Evolutionary conservation across 805 yeast species (phyloP).

Genomic region (Suhomyces sp.): DNA sequence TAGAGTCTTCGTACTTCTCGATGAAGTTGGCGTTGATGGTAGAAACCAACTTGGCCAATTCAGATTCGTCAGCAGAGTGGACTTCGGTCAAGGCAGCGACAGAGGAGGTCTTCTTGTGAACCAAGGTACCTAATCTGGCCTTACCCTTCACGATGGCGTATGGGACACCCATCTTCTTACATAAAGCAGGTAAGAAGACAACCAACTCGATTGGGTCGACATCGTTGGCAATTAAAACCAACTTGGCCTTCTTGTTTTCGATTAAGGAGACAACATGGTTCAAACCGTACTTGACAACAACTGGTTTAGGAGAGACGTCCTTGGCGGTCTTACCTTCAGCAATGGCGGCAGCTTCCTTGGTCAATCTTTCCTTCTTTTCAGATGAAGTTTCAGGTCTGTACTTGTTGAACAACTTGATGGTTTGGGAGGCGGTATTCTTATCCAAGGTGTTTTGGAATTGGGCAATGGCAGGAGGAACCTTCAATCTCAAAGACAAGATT

Average conservation of each 20-base stretch:
- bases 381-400: slow-evolving; percentile 97
- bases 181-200: slow-evolving; percentile 95
- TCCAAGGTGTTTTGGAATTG: slow-evolving; percentile 95
- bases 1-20: slow-evolving; percentile 91
- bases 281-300: slow-evolving; percentile 95
- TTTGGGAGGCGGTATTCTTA: slow-evolving; percentile 97
- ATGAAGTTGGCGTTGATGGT: slow-evolving; percentile 90
- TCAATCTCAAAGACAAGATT: slow-evolving; percentile 90
- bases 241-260: slow-evolving; percentile 98
- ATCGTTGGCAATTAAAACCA: slow-evolving; percentile 96
- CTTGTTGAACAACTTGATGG: slow-evolving; percentile 97
- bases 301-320: slow-evolving; percentile 96
- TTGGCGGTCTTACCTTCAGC: slow-evolving; percentile 97
- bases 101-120: slow-evolving; percentile 95
- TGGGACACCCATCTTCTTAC: slow-evolving; percentile 99
- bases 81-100: slow-evolving; percentile 98
- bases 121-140: slow-evolving; percentile 54
- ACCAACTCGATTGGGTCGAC: slow-evolving; percentile 99
- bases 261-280: slow-evolving; percentile 97
- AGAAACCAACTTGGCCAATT: slow-evolving; percentile 87
- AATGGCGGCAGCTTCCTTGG: slow-evolving; percentile 98
- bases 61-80: slow-evolving; percentile 89
- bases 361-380: slow-evolving; percentile 98
- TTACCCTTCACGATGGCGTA: slow-evolving; percentile 45
- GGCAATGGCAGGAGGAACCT: slow-evolving; percentile 98